A percentile compares a stretch with the other conserved stretches of the same genome.
Evolutionary conservation across 164 flowering plant species (phyloP).

Genomic region (Magnolia sinica): DNA sequence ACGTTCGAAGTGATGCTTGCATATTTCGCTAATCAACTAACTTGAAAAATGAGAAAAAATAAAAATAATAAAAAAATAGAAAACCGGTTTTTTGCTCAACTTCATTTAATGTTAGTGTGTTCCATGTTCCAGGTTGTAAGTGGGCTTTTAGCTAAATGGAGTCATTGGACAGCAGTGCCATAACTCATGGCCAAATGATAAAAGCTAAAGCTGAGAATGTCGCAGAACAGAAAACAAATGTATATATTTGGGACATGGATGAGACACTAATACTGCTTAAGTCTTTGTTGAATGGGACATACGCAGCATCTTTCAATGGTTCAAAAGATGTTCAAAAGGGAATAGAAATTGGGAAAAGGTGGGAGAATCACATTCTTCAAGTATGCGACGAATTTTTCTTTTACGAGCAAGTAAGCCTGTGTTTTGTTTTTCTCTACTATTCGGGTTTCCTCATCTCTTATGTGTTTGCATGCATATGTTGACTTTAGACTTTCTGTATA

Average conservation of each 20-base stretch:
- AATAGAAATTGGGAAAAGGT: constrained; percentile 62
- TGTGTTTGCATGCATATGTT: background rate
- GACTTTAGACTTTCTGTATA: background rate
- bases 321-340: constrained; percentile 76
- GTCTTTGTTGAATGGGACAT: constrained; percentile 76
- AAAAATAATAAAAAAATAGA: background rate
- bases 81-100: background rate
- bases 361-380: constrained; percentile 80
- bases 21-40: background rate
- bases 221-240: constrained; percentile 38
- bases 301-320: constrained; percentile 67
- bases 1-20: too few relatives aligned
- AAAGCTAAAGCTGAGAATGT: constrained; percentile 10
- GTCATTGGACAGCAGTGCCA: constrained; percentile 15
- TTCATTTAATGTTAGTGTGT: constrained; percentile 3
- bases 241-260: constrained; percentile 98
- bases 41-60: background rate
- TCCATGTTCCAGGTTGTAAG: constrained; percentile 16
- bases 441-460: background rate
- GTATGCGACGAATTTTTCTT: constrained; percentile 72
- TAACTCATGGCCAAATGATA: constrained; percentile 12
- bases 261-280: constrained; percentile 90
- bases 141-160: constrained; percentile 15
- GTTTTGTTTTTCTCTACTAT: background rate
- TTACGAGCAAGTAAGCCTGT: constrained; percentile 66